phyloP scores from a whole-genome alignment of 176 grass and related monocot genomes.

The Rhynchospora pubera region DNA sequence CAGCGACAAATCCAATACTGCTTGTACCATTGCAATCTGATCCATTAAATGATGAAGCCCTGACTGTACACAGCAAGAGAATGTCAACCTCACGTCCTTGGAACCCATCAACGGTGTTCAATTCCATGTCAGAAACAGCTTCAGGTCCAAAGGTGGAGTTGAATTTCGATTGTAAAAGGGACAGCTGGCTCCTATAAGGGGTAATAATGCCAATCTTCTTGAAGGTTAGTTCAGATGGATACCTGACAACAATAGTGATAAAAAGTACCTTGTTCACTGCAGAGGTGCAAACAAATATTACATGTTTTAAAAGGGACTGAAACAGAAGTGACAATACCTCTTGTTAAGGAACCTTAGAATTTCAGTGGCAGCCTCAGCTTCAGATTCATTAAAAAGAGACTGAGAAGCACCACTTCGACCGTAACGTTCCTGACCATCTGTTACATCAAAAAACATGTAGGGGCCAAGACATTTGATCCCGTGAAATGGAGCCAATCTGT shows the following conservation, averaged over 20 bases:
- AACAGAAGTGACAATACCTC: constrained; percentile 32
- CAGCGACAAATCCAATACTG: constrained; percentile 94
- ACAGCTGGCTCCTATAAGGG: constrained; percentile 91
- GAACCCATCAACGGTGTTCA: constrained; percentile 96
- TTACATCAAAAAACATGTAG: constrained; percentile 97
- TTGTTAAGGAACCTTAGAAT: constrained; percentile 70
- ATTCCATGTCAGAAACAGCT: constrained; percentile 77
- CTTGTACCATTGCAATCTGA: background rate
- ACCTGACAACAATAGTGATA: constrained; percentile 39
- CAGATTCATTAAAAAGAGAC: constrained; percentile 77
- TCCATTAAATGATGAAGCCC: constrained; percentile 48
- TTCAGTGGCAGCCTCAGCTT: constrained; percentile 66
- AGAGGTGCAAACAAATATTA: background rate
- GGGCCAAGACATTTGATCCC: constrained; percentile 59
- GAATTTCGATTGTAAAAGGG: constrained; percentile 64
- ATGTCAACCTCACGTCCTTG: constrained; percentile 99
- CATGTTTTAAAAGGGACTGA: background rate
- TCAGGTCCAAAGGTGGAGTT: constrained; percentile 68
- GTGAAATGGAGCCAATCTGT: constrained; percentile 73
- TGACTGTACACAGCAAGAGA: constrained; percentile 86
- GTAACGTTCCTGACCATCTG: constrained; percentile 58
- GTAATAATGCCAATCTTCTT: constrained; percentile 88
- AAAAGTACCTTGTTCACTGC: background rate
- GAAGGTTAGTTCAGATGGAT: constrained; percentile 56
- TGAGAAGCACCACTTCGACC: constrained; percentile 63